These are phyloP conservation scores for Prorocentrum cordatum DNA, from an alignment of 169 alveolate species.

Conservation along the genomic window DNA sequence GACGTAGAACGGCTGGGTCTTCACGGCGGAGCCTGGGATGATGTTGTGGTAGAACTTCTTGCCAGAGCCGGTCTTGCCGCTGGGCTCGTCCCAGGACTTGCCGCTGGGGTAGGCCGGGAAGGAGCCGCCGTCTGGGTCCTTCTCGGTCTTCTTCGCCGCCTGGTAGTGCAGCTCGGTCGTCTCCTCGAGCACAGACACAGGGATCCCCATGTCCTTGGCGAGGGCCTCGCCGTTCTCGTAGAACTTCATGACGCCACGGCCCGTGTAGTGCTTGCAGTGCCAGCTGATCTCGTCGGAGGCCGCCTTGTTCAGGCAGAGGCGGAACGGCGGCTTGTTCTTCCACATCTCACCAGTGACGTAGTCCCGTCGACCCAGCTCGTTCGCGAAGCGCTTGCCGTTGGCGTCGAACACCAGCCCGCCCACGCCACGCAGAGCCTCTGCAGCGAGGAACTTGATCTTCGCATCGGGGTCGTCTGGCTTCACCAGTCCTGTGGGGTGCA, in stretches of 20 bases:
- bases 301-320: neutral
- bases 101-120: slow-evolving; percentile 28
- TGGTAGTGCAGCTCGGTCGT: slow-evolving; percentile 65
- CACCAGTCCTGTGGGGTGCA: slow-evolving; percentile 46
- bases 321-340: slow-evolving; percentile 73
- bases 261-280: slow-evolving; percentile 50
- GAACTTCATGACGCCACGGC: slow-evolving; percentile 27
- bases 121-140: slow-evolving; percentile 46
- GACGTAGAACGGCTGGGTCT: slow-evolving; percentile 71
- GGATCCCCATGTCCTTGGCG: slow-evolving; percentile 23
- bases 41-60: slow-evolving; percentile 69
- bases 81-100: slow-evolving; percentile 3
- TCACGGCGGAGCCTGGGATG: slow-evolving; percentile 27
- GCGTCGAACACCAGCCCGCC: slow-evolving; percentile 75
- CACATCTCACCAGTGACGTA: slow-evolving; percentile 73
- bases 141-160: slow-evolving; percentile 9
- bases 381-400: slow-evolving; percentile 76
- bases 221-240: slow-evolving; percentile 6
- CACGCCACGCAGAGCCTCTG: slow-evolving; percentile 77
- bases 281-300: slow-evolving; percentile 24
- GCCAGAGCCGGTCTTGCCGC: slow-evolving; percentile 26
- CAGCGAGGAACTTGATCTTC: slow-evolving; percentile 74
- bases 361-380: slow-evolving; percentile 75
- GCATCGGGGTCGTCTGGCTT: neutral
- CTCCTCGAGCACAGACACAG: slow-evolving; percentile 7